Evolutionary conservation across 139 green algal genomes (phyloP).

Genomic region (Coccomyxa sp.): DNA sequence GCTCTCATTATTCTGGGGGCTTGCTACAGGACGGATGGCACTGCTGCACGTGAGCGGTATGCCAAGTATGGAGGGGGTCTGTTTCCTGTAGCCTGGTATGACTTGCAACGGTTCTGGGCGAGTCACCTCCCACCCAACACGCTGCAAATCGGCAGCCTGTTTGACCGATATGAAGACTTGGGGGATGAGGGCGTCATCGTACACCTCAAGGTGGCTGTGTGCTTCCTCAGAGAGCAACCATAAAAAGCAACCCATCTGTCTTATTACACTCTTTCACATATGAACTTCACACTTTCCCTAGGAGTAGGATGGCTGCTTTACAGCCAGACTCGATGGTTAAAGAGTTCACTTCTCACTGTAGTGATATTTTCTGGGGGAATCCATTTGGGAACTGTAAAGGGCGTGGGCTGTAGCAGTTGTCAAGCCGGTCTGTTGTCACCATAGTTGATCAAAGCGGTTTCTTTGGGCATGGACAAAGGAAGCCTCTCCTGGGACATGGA

Average conservation of each 20-base stretch:
- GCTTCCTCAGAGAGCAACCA: not conserved
- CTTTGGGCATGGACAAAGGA: not conserved
- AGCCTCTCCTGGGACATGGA: not conserved
- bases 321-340: not conserved
- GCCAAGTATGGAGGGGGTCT: not conserved
- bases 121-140: not conserved
- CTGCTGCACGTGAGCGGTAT: not conserved
- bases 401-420: not conserved
- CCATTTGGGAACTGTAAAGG: not conserved
- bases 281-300: not conserved
- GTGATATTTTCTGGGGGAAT: not conserved
- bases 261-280: not conserved
- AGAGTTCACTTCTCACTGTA: not conserved
- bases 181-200: not conserved
- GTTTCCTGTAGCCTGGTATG: constrained; percentile 5
- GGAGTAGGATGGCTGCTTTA: not conserved
- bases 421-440: not conserved
- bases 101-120: not conserved
- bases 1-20: not conserved
- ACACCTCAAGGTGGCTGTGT: not conserved
- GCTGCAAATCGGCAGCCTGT: not conserved
- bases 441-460: not conserved
- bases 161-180: not conserved
- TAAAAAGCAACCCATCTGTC: not conserved
- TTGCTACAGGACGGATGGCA: not conserved